Evolutionary conservation across 352 stramenopile species (phyloP).

Genomic region (Pythium aquatile): DNA sequence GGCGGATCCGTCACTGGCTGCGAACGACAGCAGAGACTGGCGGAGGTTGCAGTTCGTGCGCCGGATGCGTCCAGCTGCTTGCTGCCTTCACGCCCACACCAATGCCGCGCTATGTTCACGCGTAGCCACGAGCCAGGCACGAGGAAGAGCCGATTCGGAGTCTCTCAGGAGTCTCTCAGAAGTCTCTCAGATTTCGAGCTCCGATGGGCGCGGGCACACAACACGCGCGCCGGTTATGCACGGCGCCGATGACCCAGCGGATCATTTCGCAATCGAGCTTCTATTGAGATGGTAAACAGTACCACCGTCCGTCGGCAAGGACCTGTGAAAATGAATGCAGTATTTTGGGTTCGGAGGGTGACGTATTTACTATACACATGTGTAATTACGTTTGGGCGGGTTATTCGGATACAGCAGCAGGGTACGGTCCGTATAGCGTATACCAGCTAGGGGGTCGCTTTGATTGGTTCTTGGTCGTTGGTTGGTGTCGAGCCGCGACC

Average conservation of each 20-base stretch:
- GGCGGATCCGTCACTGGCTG: not conserved
- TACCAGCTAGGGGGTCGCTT: not conserved
- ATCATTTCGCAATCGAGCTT: slow-evolving; percentile 5
- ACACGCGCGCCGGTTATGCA: not conserved
- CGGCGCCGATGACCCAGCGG: not conserved
- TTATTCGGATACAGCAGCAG: not conserved
- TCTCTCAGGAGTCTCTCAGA: not conserved
- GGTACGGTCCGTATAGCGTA: slow-evolving; percentile 17
- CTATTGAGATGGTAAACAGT: not conserved
- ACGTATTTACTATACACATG: slow-evolving; percentile 1
- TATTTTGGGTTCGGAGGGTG: too few species aligned
- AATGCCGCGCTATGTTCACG: not conserved
- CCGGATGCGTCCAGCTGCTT: not conserved
- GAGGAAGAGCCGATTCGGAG: not conserved
- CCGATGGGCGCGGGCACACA: not conserved
- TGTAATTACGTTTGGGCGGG: slow-evolving; percentile 25
- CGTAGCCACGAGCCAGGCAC: not conserved
- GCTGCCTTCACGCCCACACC: not conserved
- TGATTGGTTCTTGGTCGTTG: slow-evolving; percentile 35
- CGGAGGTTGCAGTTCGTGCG: not conserved
- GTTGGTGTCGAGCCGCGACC: slow-evolving; percentile 27
- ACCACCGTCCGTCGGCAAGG: not conserved
- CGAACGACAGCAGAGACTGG: not conserved
- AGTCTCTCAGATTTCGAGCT: not conserved
- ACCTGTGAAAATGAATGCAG: not conserved